phyloP scores from a whole-genome alignment of 75 land plant genomes.

The Cunninghamia lanceolata region DNA sequence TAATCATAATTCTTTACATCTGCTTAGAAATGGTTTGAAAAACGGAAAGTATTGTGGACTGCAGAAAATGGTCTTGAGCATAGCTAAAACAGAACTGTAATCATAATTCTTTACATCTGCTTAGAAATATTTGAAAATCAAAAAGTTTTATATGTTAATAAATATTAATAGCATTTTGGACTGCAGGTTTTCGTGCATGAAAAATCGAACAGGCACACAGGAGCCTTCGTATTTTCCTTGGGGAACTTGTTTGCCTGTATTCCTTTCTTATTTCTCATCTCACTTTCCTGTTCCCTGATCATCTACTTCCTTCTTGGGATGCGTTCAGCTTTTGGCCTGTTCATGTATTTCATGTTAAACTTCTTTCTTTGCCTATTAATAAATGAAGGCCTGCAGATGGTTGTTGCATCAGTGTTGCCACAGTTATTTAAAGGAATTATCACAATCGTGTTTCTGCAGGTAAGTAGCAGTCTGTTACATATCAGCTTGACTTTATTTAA shows the following conservation, averaged over 20 bases:
- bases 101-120: neutral
- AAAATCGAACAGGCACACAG: conserved; percentile 54
- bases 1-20: neutral
- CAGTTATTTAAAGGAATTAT: conserved; percentile 47
- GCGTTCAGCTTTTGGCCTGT: conserved; percentile 58
- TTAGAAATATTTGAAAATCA: neutral
- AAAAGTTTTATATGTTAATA: neutral
- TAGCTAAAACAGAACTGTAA: neutral
- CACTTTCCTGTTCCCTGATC: conserved; percentile 58
- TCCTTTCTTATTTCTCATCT: conserved; percentile 71
- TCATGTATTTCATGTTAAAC: conserved; percentile 79
- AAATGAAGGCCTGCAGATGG: conserved; percentile 64
- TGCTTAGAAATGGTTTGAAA: neutral
- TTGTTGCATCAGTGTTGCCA: conserved; percentile 46
- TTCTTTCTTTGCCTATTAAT: conserved; percentile 69
- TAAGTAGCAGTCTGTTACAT: conserved; percentile 24
- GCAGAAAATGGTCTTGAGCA: conserved; percentile 23
- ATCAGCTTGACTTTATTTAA: neutral
- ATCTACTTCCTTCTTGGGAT: conserved; percentile 72
- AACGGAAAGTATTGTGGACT: conserved; percentile 3
- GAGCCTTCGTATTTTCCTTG: conserved; percentile 49
- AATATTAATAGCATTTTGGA: neutral
- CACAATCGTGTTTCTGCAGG: conserved; percentile 47
- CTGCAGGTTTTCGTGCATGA: conserved; percentile 68
- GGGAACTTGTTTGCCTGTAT: conserved; percentile 75